Conservation (phyloP, 1,139 yeast species). For the Blastobotrys persicus region DNA sequence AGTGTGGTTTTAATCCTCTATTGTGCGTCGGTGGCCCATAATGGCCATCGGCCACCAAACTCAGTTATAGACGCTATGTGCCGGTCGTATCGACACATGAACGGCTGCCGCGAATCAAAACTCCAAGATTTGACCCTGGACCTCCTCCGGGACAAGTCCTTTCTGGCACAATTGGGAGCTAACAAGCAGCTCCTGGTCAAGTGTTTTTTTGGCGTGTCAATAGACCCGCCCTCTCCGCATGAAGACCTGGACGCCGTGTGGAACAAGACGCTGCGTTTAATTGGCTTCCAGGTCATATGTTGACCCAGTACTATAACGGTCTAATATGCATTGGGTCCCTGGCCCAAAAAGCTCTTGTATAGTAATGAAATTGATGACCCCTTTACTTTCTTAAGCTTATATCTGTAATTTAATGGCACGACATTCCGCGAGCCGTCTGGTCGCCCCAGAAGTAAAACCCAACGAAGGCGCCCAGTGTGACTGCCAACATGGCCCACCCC, state of each 20-base stretch:
- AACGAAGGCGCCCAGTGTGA: constrained; percentile 62
- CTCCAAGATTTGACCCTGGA: not conserved
- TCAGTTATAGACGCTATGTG: not conserved
- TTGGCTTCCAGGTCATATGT: not conserved
- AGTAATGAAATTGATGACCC: not conserved
- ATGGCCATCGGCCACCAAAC: not conserved
- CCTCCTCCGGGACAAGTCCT: not conserved
- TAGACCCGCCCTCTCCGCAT: constrained; percentile 1
- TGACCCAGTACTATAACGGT: too few relatives aligned
- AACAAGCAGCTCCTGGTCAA: not conserved
- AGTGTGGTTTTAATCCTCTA: constrained; percentile 11
- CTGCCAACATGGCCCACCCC: constrained; percentile 78
- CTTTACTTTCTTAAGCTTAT: not conserved
- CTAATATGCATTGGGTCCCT: too few relatives aligned
- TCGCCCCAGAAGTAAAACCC: constrained; percentile 66
- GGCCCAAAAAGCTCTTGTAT: not conserved
- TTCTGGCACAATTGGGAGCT: not conserved
- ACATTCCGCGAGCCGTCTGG: constrained; percentile 41
- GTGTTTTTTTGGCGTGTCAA: not conserved
- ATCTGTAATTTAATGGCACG: constrained; percentile 48
- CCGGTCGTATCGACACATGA: not conserved
- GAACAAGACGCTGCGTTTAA: not conserved
- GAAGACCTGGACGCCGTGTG: not conserved
- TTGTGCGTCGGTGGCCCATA: constrained; percentile 1
- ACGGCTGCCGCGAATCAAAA: constrained; percentile 1